A percentile compares a stretch with the other conserved stretches of the same genome.
phyloP scores from a whole-genome alignment of 1,284 basidiomycete species.

The Cutaneotrichosporon sp. region DNA sequence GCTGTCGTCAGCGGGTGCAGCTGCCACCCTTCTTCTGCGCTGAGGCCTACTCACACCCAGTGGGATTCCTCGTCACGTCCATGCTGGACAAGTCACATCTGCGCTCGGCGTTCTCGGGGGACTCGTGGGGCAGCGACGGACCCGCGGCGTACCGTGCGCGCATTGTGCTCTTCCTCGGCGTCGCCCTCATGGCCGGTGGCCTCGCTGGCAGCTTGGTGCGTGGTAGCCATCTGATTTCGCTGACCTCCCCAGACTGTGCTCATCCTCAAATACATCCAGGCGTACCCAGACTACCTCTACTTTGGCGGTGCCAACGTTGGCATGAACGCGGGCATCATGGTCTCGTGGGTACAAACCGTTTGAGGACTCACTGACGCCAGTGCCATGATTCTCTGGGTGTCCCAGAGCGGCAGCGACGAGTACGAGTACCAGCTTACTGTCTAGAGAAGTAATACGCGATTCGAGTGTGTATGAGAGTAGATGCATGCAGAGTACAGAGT shows the following conservation, averaged over 20 bases:
- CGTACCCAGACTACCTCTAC: slow-evolving; percentile 75
- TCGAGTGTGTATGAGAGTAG: background rate
- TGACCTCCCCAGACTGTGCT: slow-evolving; percentile 63
- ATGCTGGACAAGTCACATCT: slow-evolving; percentile 92
- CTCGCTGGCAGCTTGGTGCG: slow-evolving; percentile 85
- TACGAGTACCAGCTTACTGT: slow-evolving; percentile 50
- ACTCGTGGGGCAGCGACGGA: slow-evolving; percentile 55
- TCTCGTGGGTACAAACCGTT: slow-evolving; percentile 47
- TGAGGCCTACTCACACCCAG: slow-evolving; percentile 34
- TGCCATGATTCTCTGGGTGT: slow-evolving; percentile 48
- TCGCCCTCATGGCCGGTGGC: slow-evolving; percentile 93
- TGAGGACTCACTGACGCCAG: slow-evolving; percentile 22
- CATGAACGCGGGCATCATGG: slow-evolving; percentile 87
- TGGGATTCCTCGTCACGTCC: slow-evolving; percentile 90
- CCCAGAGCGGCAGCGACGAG: slow-evolving; percentile 48
- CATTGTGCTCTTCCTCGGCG: slow-evolving; percentile 86
- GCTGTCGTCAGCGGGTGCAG: background rate
- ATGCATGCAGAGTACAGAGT: too few relatives aligned
- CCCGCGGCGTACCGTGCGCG: slow-evolving; percentile 84
- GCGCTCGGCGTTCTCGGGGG: slow-evolving; percentile 67
- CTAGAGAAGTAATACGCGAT: slow-evolving; percentile 16
- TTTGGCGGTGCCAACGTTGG: slow-evolving; percentile 93
- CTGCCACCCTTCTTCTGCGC: background rate
- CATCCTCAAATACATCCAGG: slow-evolving; percentile 82
- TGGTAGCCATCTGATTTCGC: slow-evolving; percentile 32